Percentiles rank a stretch among this genome's conserved stretches.
phyloP scores from a whole-genome alignment of 257 asterid genomes.

The Salvia splendens region DNA sequence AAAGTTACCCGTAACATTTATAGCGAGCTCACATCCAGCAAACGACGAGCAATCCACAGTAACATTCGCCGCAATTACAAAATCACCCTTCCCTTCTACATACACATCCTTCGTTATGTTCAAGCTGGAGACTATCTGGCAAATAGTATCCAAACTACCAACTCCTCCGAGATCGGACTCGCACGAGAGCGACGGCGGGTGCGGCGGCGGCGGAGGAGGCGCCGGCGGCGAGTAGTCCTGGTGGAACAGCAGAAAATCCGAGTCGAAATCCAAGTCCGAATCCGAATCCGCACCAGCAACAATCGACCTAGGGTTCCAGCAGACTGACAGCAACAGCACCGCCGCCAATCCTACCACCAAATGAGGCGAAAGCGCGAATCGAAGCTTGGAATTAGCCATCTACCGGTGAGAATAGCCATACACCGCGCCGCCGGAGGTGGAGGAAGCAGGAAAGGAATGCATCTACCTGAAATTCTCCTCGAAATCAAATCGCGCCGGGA shows the following conservation, averaged over 20 bases:
- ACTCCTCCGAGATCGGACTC: conserved; percentile 89
- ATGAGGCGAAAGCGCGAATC: conserved; percentile 29
- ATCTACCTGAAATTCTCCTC: conserved; percentile 33
- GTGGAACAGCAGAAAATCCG: conserved; percentile 60
- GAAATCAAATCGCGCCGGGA: conserved; percentile 29
- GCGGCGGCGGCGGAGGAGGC: conserved; percentile 99
- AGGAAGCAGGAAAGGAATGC: conserved; percentile 44
- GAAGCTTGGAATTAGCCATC: conserved; percentile 49
- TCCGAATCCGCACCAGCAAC: conserved; percentile 36
- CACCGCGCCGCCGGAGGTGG: conserved; percentile 37
- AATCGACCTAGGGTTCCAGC: conserved; percentile 48
- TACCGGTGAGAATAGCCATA: conserved; percentile 58
- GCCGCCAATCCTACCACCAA: conserved; percentile 36
- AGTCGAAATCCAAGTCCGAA: conserved; percentile 44
- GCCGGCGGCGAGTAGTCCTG: conserved; percentile 99
- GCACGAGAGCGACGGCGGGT: conserved; percentile 85
- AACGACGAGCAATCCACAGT: conserved; percentile 64
- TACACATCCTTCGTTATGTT: conserved; percentile 72
- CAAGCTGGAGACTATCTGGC: conserved; percentile 70
- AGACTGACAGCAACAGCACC: conserved; percentile 35
- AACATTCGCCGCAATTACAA: conserved; percentile 71
- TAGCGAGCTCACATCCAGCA: conserved; percentile 73
- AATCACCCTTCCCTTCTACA: conserved; percentile 84
- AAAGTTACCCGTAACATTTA: conserved; percentile 76
- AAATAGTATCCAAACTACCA: conserved; percentile 85